Base-by-base conservation (phyloP, 2,329 filamentous ascomycete species). In the Fusarium tricinctum region DNA sequence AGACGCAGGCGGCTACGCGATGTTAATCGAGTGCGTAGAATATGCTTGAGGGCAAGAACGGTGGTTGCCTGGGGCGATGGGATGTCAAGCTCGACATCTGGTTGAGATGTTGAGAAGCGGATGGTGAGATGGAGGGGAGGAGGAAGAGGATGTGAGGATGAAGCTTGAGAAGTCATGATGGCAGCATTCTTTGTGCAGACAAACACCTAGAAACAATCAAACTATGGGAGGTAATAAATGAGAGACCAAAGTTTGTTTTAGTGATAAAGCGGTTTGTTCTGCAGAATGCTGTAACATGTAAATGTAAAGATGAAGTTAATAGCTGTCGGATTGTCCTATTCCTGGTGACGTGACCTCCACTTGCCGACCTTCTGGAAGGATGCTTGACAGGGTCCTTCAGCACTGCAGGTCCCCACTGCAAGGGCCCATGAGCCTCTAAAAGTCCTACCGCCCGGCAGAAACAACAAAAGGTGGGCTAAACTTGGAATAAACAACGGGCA, bases 31-130 rank as follows among this genome's bases (percentile, higher is more conserved):
- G 84, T 79, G 70, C 96, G 93, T 76, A 98, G 92, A 51, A 91
- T 85, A 73, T 92, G 90, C 79, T 97, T 97, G 58, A 98, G 86
- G 3, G 91, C 88, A 56, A 93, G 86, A 54, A 93, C 88, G 42
- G 93, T 93, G 13, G 91, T 94, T 32, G 84, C 83, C 47, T 84
- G 79, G 0, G 94, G 92, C 8, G 84, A 81, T 48, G 88, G 79
- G 74, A 98, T 88, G 74, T 93, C 89, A 63, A 98, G 87, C 40
- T 91, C 86, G 39, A 97, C 87, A 78, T 98, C 96, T 17, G 93
- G 91, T 58, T 95, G 86, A 2, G 93, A 90, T 63, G 91, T 90
- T 53, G 93, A 93, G 86, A 99, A 98, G 78, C 95, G 94, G 78
- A 98, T 90, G 38, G 92, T 95, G 45, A 98, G 85, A 74, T 91